Evolutionary conservation across 805 yeast genomes (phyloP).

Genomic region (Saccharomycopsis lassenensis): DNA sequence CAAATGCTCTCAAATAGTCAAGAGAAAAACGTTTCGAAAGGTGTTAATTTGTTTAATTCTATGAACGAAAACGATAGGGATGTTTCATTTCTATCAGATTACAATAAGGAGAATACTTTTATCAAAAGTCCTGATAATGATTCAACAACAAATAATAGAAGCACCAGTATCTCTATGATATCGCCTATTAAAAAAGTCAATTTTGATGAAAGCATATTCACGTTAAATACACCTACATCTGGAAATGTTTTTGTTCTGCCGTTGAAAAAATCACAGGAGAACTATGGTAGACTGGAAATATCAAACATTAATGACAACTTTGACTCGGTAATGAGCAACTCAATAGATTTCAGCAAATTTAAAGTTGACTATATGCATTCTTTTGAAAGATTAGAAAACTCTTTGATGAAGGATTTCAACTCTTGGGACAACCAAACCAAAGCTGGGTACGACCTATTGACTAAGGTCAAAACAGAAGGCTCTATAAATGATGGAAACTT

Average conservation of each 20-base stretch:
- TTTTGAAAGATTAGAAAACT: conserved; percentile 1
- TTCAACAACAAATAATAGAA: background rate
- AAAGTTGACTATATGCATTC: background rate
- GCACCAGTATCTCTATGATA: background rate
- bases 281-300: no score
- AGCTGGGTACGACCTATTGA: conserved; percentile 3
- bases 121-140: conserved; percentile 4
- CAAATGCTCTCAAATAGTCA: no score
- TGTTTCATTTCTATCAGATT: background rate
- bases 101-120: conserved; percentile 7
- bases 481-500: conserved; percentile 11
- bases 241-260: background rate
- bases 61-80: no score
- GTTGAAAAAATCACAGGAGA: no score
- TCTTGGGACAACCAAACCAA: background rate
- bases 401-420: background rate
- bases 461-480: background rate
- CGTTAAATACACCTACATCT: background rate
- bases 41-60: no score
- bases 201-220: conserved; percentile 3
- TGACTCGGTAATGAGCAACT: no score
- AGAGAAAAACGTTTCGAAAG: no score
- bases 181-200: conserved; percentile 9
- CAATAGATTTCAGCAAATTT: background rate
- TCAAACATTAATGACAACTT: no score